phyloP scores from a whole-genome alignment of 2,329 filamentous ascomycete genomes.

The Microcyclosporella mali region DNA sequence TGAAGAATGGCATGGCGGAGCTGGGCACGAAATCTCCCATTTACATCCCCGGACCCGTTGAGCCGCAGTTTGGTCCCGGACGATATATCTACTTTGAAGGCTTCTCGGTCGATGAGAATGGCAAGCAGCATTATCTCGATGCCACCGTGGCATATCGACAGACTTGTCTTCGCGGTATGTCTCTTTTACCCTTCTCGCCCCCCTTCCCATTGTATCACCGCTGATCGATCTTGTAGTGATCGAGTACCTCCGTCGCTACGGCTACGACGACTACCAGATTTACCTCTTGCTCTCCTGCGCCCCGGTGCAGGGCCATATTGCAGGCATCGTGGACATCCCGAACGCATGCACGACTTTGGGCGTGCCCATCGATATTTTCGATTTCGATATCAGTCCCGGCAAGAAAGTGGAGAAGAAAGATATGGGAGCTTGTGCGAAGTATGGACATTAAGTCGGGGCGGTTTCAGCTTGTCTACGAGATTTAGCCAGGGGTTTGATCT shows the following conservation, averaged over 20 bases:
- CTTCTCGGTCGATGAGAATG: conserved; percentile 80
- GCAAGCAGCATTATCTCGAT: conserved; percentile 85
- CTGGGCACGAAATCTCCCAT: conserved; percentile 76
- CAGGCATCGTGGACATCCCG: conserved; percentile 66
- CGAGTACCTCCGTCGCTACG: conserved; percentile 61
- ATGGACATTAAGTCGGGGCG: too few relatives aligned
- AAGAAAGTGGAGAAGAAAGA: conserved; percentile 56
- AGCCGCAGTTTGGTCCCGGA: conserved; percentile 79
- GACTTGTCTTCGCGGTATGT: conserved; percentile 52
- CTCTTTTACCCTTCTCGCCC: neutral
- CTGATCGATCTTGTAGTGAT: conserved; percentile 54
- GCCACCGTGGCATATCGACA: conserved; percentile 81
- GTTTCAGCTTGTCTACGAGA: too few relatives aligned
- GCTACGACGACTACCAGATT: conserved; percentile 66
- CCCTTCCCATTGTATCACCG: neutral
- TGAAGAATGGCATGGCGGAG: conserved; percentile 71
- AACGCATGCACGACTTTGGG: conserved; percentile 88
- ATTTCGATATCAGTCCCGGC: conserved; percentile 78
- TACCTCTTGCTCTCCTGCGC: conserved; percentile 82
- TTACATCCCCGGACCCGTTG: conserved; percentile 79
- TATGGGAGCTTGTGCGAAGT: conserved; percentile 61
- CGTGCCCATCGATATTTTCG: conserved; percentile 87
- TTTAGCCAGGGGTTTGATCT: too few relatives aligned
- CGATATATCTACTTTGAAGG: conserved; percentile 81
- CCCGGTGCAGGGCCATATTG: conserved; percentile 80